phyloP scores from a whole-genome alignment of 108 stramenopile genomes.

The Craspedostauros australis region DNA sequence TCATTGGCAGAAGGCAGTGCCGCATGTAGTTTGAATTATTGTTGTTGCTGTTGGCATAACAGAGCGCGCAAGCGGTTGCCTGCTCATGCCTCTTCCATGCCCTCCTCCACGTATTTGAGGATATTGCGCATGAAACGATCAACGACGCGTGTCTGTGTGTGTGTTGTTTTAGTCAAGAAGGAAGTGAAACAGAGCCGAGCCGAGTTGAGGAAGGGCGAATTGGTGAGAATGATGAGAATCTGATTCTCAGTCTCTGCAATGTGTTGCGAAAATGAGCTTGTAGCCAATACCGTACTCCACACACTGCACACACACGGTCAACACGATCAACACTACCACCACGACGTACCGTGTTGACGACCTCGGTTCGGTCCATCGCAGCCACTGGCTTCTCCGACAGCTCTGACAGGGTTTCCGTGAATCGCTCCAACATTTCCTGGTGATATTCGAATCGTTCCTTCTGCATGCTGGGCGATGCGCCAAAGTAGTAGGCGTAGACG shows the following conservation, averaged over 20 bases:
- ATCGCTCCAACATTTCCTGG: conserved; percentile 97
- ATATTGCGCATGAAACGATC: conserved; percentile 90
- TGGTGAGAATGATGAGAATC: not conserved
- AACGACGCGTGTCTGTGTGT: conserved; percentile 82
- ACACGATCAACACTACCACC: too few relatives aligned
- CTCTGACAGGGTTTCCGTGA: conserved; percentile 92
- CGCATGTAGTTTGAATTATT: too few relatives aligned
- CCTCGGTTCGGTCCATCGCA: conserved; percentile 90
- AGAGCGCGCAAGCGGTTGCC: too few relatives aligned
- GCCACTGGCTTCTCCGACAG: conserved; percentile 75
- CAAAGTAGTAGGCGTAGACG: conserved; percentile 90
- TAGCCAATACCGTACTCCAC: too few relatives aligned
- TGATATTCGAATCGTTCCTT: conserved; percentile 96
- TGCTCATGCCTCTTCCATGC: conserved; percentile 59
- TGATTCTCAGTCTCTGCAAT: not conserved
- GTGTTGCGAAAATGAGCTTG: too few relatives aligned
- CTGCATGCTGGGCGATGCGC: conserved; percentile 33
- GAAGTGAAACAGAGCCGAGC: too few relatives aligned
- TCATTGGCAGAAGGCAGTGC: too few relatives aligned
- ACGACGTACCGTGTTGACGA: conserved; percentile 82
- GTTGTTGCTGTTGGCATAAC: too few relatives aligned
- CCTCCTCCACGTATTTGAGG: conserved; percentile 83
- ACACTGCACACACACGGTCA: not conserved
- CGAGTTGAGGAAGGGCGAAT: too few relatives aligned
- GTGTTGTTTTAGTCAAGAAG: not conserved